These are phyloP conservation scores for Mycena amicta DNA, from an alignment of 768 basidiomycete genomes.

Conservation along the genomic window DNA sequence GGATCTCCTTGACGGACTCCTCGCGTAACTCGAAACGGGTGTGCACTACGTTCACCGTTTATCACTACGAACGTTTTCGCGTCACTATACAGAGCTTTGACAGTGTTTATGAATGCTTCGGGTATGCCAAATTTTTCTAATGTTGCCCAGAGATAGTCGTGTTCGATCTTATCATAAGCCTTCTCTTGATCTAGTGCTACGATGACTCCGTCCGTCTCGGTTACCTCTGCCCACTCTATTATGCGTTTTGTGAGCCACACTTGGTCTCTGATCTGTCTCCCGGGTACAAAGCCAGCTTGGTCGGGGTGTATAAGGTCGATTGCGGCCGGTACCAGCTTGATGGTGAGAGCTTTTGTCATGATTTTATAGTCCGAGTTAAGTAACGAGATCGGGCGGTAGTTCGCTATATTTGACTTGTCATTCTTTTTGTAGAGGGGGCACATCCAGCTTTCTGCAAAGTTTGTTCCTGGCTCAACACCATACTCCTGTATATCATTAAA, in stretches of 20 bases:
- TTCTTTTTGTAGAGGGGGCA: background rate
- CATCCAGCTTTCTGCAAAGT: background rate
- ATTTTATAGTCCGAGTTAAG: background rate
- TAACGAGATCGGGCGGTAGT: background rate
- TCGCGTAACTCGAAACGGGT: background rate
- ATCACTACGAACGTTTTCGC: background rate
- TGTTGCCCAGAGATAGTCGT: background rate
- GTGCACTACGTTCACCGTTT: background rate
- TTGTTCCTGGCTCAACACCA: background rate
- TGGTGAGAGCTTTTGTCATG: background rate
- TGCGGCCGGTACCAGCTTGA: background rate
- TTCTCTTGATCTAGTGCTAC: background rate
- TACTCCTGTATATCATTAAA: background rate
- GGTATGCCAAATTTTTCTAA: background rate
- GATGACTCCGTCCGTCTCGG: background rate
- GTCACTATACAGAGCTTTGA: background rate
- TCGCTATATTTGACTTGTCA: background rate
- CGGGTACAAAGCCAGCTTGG: background rate
- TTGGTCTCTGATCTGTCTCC: background rate
- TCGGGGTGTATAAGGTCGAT: background rate
- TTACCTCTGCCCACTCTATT: background rate
- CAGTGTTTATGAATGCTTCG: background rate
- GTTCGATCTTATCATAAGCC: background rate
- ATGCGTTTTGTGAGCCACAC: background rate
- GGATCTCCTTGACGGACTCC: background rate